Conservation (phyloP, 2,329 filamentous ascomycete species). For the Colletotrichum musae region DNA sequence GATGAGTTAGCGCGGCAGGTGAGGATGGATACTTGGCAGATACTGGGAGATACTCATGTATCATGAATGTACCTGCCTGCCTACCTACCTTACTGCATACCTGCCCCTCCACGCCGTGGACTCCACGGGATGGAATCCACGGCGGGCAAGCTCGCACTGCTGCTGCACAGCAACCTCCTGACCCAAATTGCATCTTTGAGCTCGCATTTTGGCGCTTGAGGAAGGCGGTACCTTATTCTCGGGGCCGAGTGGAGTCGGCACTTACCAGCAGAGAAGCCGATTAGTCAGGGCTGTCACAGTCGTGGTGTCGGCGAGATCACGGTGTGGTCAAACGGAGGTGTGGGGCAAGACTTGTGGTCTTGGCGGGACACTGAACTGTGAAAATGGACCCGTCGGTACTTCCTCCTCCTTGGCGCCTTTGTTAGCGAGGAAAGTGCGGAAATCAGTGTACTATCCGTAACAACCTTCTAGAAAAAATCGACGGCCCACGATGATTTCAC, state of each 20-base stretch:
- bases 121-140: too few species aligned
- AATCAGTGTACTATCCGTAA: not conserved
- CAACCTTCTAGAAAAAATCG: constrained; percentile 34
- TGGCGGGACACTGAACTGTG: too few species aligned
- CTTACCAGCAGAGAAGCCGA: constrained; percentile 32
- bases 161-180: constrained; percentile 1
- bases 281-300: constrained; percentile 19
- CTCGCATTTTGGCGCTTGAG: constrained; percentile 1
- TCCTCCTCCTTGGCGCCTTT: not conserved
- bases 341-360: not conserved
- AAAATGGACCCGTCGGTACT: constrained; percentile 12
- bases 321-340: not conserved
- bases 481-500: constrained; percentile 33
- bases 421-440: not conserved
- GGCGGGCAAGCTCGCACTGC: too few species aligned
- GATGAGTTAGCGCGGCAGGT: not conserved
- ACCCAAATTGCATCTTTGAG: not conserved
- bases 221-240: not conserved
- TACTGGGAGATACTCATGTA: not conserved
- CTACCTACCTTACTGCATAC: too few species aligned
- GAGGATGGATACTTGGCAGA: not conserved
- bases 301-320: not conserved
- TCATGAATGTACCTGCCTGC: too few species aligned
- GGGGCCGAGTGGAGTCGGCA: constrained; percentile 26
- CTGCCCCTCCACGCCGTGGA: too few species aligned